Percentiles rank a stretch among this genome's conserved stretches.
phyloP scores from a whole-genome alignment of 495 filamentous ascomycete species.

The Penicillium fimorum region DNA sequence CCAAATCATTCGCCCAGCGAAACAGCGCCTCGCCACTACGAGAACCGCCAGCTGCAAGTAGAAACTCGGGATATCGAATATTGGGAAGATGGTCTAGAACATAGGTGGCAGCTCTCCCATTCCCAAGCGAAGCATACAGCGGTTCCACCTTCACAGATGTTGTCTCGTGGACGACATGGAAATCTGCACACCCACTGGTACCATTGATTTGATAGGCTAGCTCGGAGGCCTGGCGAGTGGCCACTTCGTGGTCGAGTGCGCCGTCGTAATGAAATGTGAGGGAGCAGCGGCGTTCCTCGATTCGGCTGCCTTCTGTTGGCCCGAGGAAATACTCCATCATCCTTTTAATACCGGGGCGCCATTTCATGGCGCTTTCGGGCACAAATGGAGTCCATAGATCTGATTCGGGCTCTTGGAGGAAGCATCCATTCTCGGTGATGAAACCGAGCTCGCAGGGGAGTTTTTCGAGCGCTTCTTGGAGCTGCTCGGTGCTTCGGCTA shows the following conservation, averaged over 20 bases:
- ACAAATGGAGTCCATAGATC: conserved; percentile 68
- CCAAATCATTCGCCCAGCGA: conserved; percentile 76
- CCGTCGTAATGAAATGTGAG: conserved; percentile 75
- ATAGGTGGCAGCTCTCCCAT: conserved; percentile 55
- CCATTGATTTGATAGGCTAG: conserved; percentile 86
- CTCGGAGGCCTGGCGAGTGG: conserved; percentile 71
- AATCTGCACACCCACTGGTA: conserved; percentile 69
- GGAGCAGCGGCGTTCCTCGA: conserved; percentile 75
- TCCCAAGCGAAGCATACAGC: conserved; percentile 67
- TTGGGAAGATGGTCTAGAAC: conserved; percentile 50
- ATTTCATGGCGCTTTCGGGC: conserved; percentile 56
- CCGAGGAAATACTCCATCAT: conserved; percentile 82
- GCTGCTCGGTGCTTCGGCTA: conserved; percentile 70
- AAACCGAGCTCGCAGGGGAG: conserved; percentile 64
- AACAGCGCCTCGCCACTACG: conserved; percentile 83
- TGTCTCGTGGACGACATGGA: conserved; percentile 71
- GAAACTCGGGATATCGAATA: conserved; percentile 56
- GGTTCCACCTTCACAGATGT: conserved; percentile 74
- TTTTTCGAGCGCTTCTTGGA: conserved; percentile 63
- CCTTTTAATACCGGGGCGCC: conserved; percentile 70
- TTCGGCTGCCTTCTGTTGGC: conserved; percentile 74
- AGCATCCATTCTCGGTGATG: conserved; percentile 89
- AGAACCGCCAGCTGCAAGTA: conserved; percentile 78
- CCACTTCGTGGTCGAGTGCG: conserved; percentile 65
- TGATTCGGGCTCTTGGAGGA: conserved; percentile 59